phyloP scores from a whole-genome alignment of 2,329 filamentous ascomycete genomes.

The Diaporthe helianthi region DNA sequence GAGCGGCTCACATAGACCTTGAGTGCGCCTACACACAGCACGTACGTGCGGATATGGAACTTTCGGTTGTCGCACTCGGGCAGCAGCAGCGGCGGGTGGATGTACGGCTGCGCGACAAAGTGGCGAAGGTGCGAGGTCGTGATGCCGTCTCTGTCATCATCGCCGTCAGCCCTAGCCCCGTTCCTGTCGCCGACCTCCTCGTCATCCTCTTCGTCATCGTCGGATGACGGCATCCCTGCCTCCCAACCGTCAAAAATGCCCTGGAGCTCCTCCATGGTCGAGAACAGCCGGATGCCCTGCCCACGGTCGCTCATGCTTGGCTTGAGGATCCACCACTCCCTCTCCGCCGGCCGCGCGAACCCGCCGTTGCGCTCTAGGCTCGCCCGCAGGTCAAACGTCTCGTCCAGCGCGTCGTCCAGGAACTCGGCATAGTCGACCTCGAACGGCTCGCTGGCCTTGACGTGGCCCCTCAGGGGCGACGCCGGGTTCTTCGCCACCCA shows the following conservation, averaged over 20 bases:
- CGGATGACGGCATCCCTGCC: constrained; percentile 68
- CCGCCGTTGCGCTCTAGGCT: constrained; percentile 74
- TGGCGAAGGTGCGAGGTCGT: constrained; percentile 91
- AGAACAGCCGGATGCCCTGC: constrained; percentile 91
- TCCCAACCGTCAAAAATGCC: constrained; percentile 94
- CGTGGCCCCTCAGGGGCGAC: constrained; percentile 71
- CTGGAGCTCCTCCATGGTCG: constrained; percentile 82
- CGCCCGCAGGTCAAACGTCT: constrained; percentile 85
- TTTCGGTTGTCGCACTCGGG: constrained; percentile 72
- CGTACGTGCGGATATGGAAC: constrained; percentile 94
- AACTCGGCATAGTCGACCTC: constrained; percentile 98
- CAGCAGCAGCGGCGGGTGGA: constrained; percentile 83
- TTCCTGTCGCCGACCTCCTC: constrained; percentile 39
- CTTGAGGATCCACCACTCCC: constrained; percentile 98
- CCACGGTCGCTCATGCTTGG: constrained; percentile 97
- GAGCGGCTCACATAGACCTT: constrained; percentile 84
- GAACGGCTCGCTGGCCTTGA: constrained; percentile 83
- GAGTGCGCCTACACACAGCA: constrained; percentile 79
- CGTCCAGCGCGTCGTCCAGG: constrained; percentile 88
- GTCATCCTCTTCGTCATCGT: constrained; percentile 59
- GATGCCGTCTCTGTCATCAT: constrained; percentile 61
- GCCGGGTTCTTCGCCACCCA: constrained; percentile 86
- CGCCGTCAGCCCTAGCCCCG: constrained; percentile 43
- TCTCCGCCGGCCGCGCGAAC: constrained; percentile 44
- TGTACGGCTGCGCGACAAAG: constrained; percentile 95